Evolutionary conservation across 2,329 filamentous ascomycete genomes (phyloP).

Genomic region (Parafenestella ontariensis): DNA sequence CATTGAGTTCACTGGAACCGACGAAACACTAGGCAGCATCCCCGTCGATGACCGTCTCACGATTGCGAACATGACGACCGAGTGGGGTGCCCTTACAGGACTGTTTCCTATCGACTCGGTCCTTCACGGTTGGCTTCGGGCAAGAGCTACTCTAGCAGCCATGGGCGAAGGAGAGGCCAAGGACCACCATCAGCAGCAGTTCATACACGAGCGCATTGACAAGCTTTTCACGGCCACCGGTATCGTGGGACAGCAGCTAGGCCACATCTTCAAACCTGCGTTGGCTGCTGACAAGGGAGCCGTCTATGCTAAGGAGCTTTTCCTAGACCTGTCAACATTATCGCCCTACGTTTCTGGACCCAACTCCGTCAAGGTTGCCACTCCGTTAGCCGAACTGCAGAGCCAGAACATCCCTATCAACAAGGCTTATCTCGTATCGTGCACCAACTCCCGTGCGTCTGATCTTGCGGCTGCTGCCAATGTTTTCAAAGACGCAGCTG

Average conservation of each 20-base stretch:
- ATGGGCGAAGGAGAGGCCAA: conserved; percentile 61
- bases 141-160: conserved; percentile 75
- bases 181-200: conserved; percentile 62
- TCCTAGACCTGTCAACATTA: conserved; percentile 81
- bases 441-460: conserved; percentile 83
- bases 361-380: conserved; percentile 89
- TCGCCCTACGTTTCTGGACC: conserved; percentile 86
- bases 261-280: conserved; percentile 60
- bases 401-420: conserved; percentile 77
- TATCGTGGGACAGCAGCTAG: conserved; percentile 43
- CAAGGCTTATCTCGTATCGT: conserved; percentile 87
- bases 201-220: conserved; percentile 77
- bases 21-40: conserved; percentile 76
- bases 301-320: conserved; percentile 81
- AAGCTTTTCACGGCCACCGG: conserved; percentile 64
- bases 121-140: conserved; percentile 75
- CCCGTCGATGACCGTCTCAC: conserved; percentile 76
- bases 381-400: conserved; percentile 76
- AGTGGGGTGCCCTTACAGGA: conserved; percentile 77
- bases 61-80: conserved; percentile 81
- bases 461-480: conserved; percentile 82
- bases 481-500: conserved; percentile 81
- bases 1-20: conserved; percentile 84
- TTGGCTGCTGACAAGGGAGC: conserved; percentile 77
- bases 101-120: conserved; percentile 81